Evolutionary conservation across 768 basidiomycete genomes (phyloP), one percentile per base, ranked within the genome.

Genomic region (Pholiota microspora): DNA sequence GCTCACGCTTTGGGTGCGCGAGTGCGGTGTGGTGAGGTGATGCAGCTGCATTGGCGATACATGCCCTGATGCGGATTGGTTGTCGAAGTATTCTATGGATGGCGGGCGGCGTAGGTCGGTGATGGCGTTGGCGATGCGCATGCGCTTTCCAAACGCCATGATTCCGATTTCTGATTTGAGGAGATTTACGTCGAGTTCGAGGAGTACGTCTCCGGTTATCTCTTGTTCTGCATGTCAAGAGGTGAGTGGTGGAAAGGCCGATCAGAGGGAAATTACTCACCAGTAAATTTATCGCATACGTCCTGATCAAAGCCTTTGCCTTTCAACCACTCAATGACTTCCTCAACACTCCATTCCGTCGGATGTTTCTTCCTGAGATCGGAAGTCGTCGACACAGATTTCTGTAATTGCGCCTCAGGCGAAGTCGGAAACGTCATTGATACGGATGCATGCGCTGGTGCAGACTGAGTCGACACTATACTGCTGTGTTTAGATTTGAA

Each of bases 131-230:
- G 90, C 87, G 53, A 99, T 94, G 52, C 92, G 86, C 69, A 92
- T 80, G 15, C 97, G 91, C 67, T 97, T 97, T 10, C 97, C 97
- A 61, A 96, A 97, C 3, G 94, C 94, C 64, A 80, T 75, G 59
- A 99, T 93, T 21, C 94, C 97, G 50, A 99, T 88, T 73, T 98
- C 95, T 8, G 74, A 78, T 73, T 98, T 98, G 62, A 99, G 86
- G 13, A 97, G 78, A 64, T 88, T 89, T 51, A 87, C 83, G 58
- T 98, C 94, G 56, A 98, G 88, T 64, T 97, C 96, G 52, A 98
- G 84, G 6, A 99, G 82, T 28, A 98, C 92, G 62, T 99, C 97
- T 16, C 97, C 97, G 0, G 94, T 92, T 51, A 99, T 98, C 74
- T 99, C 97, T 84, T 99, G 94, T 73, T 98, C 96, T 94, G 67